phyloP scores from a whole-genome alignment of 805 yeast species.

The Blastobotrys mokoenaii region DNA sequence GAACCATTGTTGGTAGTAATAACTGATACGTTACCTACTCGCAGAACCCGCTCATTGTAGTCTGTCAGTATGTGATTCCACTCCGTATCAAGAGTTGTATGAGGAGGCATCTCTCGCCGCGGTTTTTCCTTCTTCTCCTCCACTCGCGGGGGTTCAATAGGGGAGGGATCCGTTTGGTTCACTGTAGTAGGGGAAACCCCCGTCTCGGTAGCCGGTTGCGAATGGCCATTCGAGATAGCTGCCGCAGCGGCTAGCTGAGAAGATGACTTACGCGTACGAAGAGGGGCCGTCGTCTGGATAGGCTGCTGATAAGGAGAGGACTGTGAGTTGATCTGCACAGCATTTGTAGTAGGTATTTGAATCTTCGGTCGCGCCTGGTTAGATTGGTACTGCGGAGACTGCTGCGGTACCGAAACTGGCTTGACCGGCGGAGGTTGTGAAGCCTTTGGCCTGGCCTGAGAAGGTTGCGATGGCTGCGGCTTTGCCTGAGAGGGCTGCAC shows the following conservation, averaged over 20 bases:
- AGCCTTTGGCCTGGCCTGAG: not conserved
- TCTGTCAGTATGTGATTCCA: conserved; percentile 37
- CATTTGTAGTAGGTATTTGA: too few species aligned
- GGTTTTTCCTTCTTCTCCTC: conserved; percentile 6
- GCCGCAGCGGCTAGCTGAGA: not conserved
- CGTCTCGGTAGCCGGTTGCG: not conserved
- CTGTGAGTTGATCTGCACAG: too few species aligned
- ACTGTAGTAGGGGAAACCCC: too few species aligned
- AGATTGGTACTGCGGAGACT: not conserved
- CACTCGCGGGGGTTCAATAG: too few species aligned
- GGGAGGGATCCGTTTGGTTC: too few species aligned
- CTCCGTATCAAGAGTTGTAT: conserved; percentile 40
- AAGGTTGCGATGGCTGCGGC: not conserved
- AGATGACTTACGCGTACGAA: not conserved
- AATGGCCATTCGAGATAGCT: not conserved
- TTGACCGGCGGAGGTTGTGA: conserved; percentile 3
- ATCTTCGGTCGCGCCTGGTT: not conserved
- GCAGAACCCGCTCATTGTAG: conserved; percentile 40
- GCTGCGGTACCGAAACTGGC: not conserved
- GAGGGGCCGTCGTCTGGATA: not conserved
- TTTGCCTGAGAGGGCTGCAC: too few species aligned
- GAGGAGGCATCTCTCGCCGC: conserved; percentile 33
- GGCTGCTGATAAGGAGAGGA: not conserved
- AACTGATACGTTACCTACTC: conserved; percentile 34
- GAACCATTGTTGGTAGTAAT: conserved; percentile 6